Evolutionary conservation across 495 filamentous ascomycete genomes (phyloP), one percentile per base, ranked within the genome.

Genomic region (Friedmanniomyces simplex): DNA sequence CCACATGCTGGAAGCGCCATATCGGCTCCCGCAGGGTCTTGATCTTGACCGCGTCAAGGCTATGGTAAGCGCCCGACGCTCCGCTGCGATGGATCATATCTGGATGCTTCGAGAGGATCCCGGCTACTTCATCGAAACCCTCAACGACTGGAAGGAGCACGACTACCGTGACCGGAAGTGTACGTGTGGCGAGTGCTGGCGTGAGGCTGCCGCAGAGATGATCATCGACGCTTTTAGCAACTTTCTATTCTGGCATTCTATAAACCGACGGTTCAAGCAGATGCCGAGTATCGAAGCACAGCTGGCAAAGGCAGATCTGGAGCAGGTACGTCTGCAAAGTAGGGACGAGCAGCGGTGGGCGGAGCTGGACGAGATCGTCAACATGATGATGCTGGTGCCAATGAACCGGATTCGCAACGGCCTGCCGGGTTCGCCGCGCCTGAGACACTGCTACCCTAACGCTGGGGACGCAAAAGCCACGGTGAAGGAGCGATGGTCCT

Each of bases 91-190:
- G 48, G 78, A 82, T 55, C 76, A 78, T 51, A 36, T 82, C 6
- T 77, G 73, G 74, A 57, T 70, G 1, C 61, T 82, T 37, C 71
- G 80, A n/a, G 78, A 81, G 52, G 77, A 83, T 61, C 78, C 80
- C 0, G 67, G 54, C 5, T 83, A 80, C 58, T 81, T 82, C 46
- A 61, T 61, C 4, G 64, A 67, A 6, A 28, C 55, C 14, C 1
- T 79, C 0, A 53, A 50, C 6, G 68, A 76, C 0, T 52, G 47
- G 11, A 63, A 57, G 25, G 77, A 80, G 16, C 77, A 81, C 63
- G 63, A 70, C 4, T 52, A 64, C 8, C 73, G 77, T 36, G 14
- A 52, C 16, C 14, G 14, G 2, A 18, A 34, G 10, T 37, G 32
- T 24, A 34, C 25, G 11, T 52, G 49, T 64, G 18, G 2, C 78